These are phyloP conservation scores for Globisporangium nagaii DNA, from an alignment of 352 stramenopile genomes.

Conservation along the genomic window DNA sequence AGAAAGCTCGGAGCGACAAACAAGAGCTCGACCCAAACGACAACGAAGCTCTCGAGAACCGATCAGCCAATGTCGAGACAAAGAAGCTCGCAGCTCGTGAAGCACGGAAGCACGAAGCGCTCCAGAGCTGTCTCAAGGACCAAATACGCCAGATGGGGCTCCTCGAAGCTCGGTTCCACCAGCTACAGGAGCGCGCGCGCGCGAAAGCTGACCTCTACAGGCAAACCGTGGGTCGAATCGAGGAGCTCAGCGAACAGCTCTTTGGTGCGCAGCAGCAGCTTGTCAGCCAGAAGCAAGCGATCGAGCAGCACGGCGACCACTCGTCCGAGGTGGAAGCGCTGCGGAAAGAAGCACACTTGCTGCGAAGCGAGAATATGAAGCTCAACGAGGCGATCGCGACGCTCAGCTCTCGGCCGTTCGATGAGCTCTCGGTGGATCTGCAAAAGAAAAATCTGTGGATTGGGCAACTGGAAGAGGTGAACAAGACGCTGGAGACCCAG, in stretches of 20 bases:
- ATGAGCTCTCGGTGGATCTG: conserved; percentile 28
- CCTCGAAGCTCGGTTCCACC: conserved; percentile 46
- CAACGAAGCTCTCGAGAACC: neutral
- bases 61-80: neutral
- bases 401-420: conserved; percentile 50
- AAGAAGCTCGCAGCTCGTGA: neutral
- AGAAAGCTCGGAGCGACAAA: conserved; percentile 1
- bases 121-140: conserved; percentile 24
- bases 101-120: conserved; percentile 16
- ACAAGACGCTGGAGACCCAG: conserved; percentile 14
- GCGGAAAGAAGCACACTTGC: conserved; percentile 37
- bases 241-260: conserved; percentile 35
- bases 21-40: neutral
- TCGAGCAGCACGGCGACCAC: conserved; percentile 31
- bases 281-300: conserved; percentile 24
- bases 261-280: conserved; percentile 40
- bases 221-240: conserved; percentile 24
- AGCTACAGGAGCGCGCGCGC: conserved; percentile 32
- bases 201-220: conserved; percentile 33
- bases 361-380: conserved; percentile 49
- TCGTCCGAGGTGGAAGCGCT: conserved; percentile 24
- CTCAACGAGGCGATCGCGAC: conserved; percentile 40
- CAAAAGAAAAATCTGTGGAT: conserved; percentile 47
- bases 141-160: conserved; percentile 41
- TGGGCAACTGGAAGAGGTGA: conserved; percentile 35